A percentile compares a stretch with the other conserved stretches of the same genome.
Conservation (phyloP, 2,329 filamentous ascomycete species). For the Ophiosphaerella narmari region DNA sequence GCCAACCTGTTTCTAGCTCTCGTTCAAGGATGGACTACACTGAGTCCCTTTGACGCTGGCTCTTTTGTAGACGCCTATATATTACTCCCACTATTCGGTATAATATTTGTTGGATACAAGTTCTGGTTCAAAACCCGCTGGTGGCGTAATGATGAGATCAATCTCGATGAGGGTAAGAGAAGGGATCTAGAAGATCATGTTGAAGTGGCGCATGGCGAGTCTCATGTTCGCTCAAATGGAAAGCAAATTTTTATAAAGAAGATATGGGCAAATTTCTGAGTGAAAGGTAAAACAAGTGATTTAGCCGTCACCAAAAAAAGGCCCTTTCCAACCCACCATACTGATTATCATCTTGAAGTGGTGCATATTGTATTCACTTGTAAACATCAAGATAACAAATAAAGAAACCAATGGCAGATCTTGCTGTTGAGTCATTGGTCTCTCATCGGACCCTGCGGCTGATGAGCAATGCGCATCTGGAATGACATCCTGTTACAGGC, state of each 20-base stretch:
- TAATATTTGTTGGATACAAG: constrained; percentile 56
- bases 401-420: too few species aligned
- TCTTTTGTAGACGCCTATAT: constrained; percentile 61
- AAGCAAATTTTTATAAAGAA: constrained; percentile 22
- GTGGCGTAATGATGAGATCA: constrained; percentile 43
- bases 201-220: constrained; percentile 13
- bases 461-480: too few species aligned
- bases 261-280: constrained; percentile 16
- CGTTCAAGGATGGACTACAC: constrained; percentile 59
- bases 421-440: too few species aligned
- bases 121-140: constrained; percentile 47
- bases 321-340: too few species aligned
- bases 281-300: neutral
- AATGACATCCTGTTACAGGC: too few species aligned
- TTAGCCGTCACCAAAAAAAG: too few species aligned
- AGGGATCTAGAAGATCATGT: constrained; percentile 48
- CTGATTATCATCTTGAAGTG: too few species aligned
- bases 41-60: constrained; percentile 57
- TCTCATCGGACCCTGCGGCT: too few species aligned
- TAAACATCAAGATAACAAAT: too few species aligned
- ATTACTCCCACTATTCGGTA: constrained; percentile 55
- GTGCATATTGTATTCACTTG: too few species aligned
- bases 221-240: constrained; percentile 1
- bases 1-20: constrained; percentile 58
- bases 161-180: constrained; percentile 45